Conservation (phyloP, 1,139 yeast genomes). For the Kodamaea alishanica region DNA sequence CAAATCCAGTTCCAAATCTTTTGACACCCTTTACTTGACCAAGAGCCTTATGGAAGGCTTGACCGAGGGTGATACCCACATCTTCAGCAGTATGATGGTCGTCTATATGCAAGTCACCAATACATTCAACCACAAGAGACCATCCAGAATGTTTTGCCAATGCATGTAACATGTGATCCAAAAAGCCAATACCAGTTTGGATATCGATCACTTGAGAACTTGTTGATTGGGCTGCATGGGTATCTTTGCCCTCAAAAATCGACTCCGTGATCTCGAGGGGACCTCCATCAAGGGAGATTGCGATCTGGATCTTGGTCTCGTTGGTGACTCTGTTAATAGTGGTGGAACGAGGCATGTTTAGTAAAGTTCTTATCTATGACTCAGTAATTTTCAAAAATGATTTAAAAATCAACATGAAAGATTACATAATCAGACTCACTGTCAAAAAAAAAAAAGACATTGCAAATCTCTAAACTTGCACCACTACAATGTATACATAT, state of each 20-base stretch:
- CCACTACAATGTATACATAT: conserved; percentile 62
- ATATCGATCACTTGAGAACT: conserved; percentile 70
- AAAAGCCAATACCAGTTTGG: conserved; percentile 90
- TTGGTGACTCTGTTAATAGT: conserved; percentile 71
- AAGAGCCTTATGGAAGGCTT: conserved; percentile 83
- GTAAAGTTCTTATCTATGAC: background rate
- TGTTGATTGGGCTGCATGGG: conserved; percentile 61
- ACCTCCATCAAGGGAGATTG: conserved; percentile 85
- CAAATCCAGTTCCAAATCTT: conserved; percentile 91
- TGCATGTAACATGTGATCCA: conserved; percentile 97
- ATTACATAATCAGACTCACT: too few relatives aligned
- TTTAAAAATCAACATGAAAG: too few relatives aligned
- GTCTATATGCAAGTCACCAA: conserved; percentile 92
- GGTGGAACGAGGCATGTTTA: conserved; percentile 33
- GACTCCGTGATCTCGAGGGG: conserved; percentile 55
- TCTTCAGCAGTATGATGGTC: conserved; percentile 98
- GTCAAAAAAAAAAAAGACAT: background rate
- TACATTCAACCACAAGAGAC: conserved; percentile 84
- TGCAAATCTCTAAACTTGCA: background rate
- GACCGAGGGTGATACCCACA: conserved; percentile 87
- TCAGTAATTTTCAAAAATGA: too few relatives aligned
- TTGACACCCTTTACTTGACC: conserved; percentile 89
- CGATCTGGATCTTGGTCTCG: conserved; percentile 90
- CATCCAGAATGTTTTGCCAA: conserved; percentile 96
- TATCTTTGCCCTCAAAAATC: conserved; percentile 34